phyloP scores from a whole-genome alignment of 1,139 yeast species.

The Wickerhamomyces sp. region DNA sequence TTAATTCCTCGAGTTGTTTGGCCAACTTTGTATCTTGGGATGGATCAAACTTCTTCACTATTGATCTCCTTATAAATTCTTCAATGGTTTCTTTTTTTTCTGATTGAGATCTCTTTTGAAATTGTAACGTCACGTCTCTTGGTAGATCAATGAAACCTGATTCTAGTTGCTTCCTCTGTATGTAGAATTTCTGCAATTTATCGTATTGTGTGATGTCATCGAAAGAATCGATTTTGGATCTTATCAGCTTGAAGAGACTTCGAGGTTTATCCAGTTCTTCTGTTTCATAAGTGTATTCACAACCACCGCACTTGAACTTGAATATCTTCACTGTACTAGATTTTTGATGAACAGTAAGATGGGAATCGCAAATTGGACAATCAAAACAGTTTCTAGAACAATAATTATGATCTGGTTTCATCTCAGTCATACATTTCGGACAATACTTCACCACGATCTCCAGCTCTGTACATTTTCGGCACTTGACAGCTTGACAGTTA shows the following conservation, averaged over 20 bases:
- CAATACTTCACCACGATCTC: conserved; percentile 21
- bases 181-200: conserved; percentile 15
- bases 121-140: conserved; percentile 10
- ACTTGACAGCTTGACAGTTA: conserved; percentile 20
- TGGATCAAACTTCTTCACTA: conserved; percentile 7
- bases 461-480: conserved; percentile 21
- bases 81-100: conserved; percentile 11
- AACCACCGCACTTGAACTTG: conserved; percentile 24
- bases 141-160: conserved; percentile 12
- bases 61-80: conserved; percentile 10
- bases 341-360: conserved; percentile 9
- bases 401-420: conserved; percentile 17
- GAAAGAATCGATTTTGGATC: conserved; percentile 5
- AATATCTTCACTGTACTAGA: background rate
- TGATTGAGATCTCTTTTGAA: conserved; percentile 10
- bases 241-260: conserved; percentile 23
- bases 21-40: conserved; percentile 1
- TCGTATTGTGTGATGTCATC: conserved; percentile 5
- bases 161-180: conserved; percentile 12
- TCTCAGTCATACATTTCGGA: conserved; percentile 20
- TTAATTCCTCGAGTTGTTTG: background rate
- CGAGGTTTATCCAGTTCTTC: conserved; percentile 25
- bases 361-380: conserved; percentile 19
- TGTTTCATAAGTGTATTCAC: conserved; percentile 25
- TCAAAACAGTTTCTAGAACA: conserved; percentile 23